Base-by-base conservation (phyloP, 306 rosid species). In the Echinosophora koreensis region DNA sequence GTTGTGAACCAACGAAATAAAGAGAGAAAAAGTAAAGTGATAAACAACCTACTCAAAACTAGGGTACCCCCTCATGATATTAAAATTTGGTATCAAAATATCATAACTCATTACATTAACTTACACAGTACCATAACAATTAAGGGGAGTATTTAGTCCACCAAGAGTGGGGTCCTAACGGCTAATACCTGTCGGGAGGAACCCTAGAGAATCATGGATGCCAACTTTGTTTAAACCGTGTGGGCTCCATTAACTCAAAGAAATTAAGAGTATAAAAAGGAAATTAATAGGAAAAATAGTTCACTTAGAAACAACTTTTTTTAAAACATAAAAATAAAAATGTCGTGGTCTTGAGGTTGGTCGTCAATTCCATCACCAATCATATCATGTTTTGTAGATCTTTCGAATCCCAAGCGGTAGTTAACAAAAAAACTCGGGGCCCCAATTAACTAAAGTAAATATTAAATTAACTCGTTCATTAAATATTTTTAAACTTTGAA, bases 141-240 rank as follows among this genome's bases (percentile, higher is more conserved):
- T 22, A 22, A 50, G 35, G 15, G 22, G 41, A 27, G 52, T 47
- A 47, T 30, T 69, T 4, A 83, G 82, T 76, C 86, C 84, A 73
- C 77, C 46, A 37, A 28, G 2, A 17, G 91, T 84, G 90, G 94
- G 91, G 83, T 74, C 89, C 35, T 50, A 87, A 89, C 88, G 89
- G 89, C 88, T 85, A 90, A 73, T 87, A 82, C 83, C 79, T 88
- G 97, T 89, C 90, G 87, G 89, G 47, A 17, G 86, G 71, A 86
- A 82, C 81, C 87, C 79, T 54, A 65, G 68, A 84, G 82, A 84
- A 84, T 86, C 73, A 86, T 89, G 87, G 94, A 82, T 87, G 86
- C 82, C 94, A 91, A 85, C 98, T 91, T 89, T 85, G 82, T 69
- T 84, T 57, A 88, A 88, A 89, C 86, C 97, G 98, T 5, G 97